Evolutionary conservation across 73 alveolate genomes (phyloP), one percentile per base, ranked within the genome.

Genomic region (Symbiodinium pilosum): DNA sequence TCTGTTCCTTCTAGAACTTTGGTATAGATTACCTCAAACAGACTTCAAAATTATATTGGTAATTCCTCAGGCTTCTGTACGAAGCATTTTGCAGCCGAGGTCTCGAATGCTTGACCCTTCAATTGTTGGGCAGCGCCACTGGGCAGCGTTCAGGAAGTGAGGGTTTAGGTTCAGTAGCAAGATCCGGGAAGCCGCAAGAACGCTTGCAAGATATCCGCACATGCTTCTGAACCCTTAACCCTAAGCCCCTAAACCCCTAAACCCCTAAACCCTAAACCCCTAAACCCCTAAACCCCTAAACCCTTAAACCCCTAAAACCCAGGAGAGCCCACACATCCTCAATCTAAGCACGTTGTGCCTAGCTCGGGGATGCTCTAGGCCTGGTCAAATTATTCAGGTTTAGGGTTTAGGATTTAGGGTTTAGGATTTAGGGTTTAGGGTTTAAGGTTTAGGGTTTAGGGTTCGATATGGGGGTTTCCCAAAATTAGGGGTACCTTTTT

Each of bases 81-180:
- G n/a, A n/a, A n/a, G n/a, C n/a, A 47, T 47, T 14, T 21, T 32
- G 24, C n/a, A 28, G 21, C 4, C 30, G n/a, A 87, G 94, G 94
- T 99, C 99, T 30, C 99, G 99, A 99, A 99, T 99, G 99, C 99
- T 99, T 52, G 99, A 99, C 99, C 99, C 99, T 40, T 97, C 99
- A 68, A 99, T 99, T 89, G 99, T 99, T 87, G 99, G 99, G 56
- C 98, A 93, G 42, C 91, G 92, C 1, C 71, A 30, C 95, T 41
- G 4, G 93, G 52, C 56, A 11, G 89, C 41, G 3, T 38, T 39
- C 28, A 20, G 44, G 73, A 8, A 36, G 64, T 3, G 1, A 36
- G 44, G 42, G 54, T 4, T 36, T 30, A 6, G 14, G 43, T 6
- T 9, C 12, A 0, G 21, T 24, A 6, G n/a, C 12, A 34, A 69